These are phyloP conservation scores for Pezicula neosporulosa DNA, from an alignment of 2,329 filamentous ascomycete genomes.

Conservation along the genomic window DNA sequence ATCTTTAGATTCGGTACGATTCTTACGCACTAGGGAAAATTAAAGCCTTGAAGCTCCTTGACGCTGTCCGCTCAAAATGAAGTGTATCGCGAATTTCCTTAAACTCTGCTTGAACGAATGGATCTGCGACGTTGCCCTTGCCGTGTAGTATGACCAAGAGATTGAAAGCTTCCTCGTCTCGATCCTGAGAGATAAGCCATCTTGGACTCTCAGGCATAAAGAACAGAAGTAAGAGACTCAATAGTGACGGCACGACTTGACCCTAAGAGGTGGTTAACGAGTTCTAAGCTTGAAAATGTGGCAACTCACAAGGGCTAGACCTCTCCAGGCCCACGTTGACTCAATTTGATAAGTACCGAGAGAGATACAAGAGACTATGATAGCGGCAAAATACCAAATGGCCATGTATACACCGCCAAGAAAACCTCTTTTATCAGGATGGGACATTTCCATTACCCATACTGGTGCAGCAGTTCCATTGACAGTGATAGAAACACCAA, in stretches of 20 bases:
- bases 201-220: slow-evolving; percentile 51
- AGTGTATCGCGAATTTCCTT: slow-evolving; percentile 44
- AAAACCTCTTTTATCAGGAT: neutral
- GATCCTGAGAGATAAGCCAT: slow-evolving; percentile 49
- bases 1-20: neutral
- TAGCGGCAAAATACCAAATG: neutral
- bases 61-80: slow-evolving; percentile 35
- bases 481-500: neutral
- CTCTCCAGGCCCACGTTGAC: neutral
- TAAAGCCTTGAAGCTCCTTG: neutral
- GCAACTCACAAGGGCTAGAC: neutral
- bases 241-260: neutral
- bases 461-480: neutral
- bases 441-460: neutral
- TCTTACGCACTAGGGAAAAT: neutral
- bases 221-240: neutral
- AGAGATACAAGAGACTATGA: neutral
- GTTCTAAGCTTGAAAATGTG: neutral
- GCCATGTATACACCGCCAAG: neutral
- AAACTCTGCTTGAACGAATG: slow-evolving; percentile 44
- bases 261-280: neutral
- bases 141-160: slow-evolving; percentile 50
- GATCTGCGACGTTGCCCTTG: slow-evolving; percentile 41
- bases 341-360: neutral
- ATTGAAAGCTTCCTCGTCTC: slow-evolving; percentile 43